A percentile compares a stretch with the other conserved stretches of the same genome.
These are phyloP conservation scores for Erodium trifolium DNA, from an alignment of 441 rosid species.

Conservation along the genomic window DNA sequence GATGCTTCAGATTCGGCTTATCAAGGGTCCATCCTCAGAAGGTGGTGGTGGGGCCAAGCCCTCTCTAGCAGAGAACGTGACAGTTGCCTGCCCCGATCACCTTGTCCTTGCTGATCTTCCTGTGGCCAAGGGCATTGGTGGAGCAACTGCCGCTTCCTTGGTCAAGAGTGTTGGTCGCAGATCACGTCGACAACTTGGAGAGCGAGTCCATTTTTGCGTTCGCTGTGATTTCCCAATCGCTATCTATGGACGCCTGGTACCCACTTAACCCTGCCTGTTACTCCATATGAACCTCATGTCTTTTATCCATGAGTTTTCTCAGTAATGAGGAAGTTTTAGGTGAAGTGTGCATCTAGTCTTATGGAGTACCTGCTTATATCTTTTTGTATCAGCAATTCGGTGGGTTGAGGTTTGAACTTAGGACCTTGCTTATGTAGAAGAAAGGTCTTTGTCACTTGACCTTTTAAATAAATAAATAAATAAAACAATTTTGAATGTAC, in stretches of 20 bases:
- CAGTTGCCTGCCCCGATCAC: conserved; percentile 92
- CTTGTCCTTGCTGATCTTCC: conserved; percentile 95
- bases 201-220: conserved; percentile 92
- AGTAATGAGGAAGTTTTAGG: neutral
- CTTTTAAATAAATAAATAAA: too few species aligned
- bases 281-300: conserved; percentile 1
- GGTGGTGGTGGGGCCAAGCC: conserved; percentile 41
- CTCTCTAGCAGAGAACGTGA: conserved; percentile 56
- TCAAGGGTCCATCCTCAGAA: conserved; percentile 51
- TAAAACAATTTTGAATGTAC: neutral
- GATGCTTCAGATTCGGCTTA: conserved; percentile 81
- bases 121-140: conserved; percentile 88
- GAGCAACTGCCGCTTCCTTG: conserved; percentile 50
- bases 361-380: neutral
- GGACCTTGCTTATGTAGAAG: too few species aligned
- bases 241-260: conserved; percentile 88
- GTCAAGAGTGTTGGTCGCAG: conserved; percentile 70
- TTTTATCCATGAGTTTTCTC: neutral
- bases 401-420: too few species aligned
- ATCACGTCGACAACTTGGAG: conserved; percentile 90
- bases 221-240: conserved; percentile 93
- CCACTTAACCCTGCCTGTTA: neutral
- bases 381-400: too few species aligned
- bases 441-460: too few species aligned
- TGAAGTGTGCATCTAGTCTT: neutral